Evolutionary conservation across 805 yeast species (phyloP), one percentile per base, ranked within the genome.

Genomic region (Metschnikowia gelsemii): DNA sequence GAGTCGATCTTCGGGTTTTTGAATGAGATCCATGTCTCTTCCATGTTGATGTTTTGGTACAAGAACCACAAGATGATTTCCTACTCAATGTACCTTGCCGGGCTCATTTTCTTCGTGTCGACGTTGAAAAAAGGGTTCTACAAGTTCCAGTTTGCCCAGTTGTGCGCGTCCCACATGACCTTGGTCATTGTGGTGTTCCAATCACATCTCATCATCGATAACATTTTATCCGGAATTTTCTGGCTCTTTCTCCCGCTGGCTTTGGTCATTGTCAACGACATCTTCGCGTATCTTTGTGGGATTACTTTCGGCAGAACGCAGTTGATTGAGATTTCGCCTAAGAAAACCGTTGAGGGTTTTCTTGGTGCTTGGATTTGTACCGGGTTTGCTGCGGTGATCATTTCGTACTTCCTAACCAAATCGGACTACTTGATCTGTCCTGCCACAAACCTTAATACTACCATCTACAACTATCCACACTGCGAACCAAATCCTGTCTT

Each of bases 331-430:
- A 88, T 93, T 49, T 87, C 96, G 9, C 99, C 99, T 43, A 93
- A 93, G 66, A 93, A 93, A 68, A 93, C 99, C 3, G 89, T 91
- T 26, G 99, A 93, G 68, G 99, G 99, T 2, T 93, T 93, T 57
- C 68, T 91, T 36, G 99, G 99, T 38, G 99, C 98, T 13, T 93
- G 99, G 99, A 64, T 88, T 35, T 91, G 93, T 59, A 93, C 99
- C 8, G 82, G 87, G 5, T 47, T 85, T 25, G 80, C 86, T 48
- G 87, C 91, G 1, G 64, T 87, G 20, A 39, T 81, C 5, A 72
- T 89, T 39, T 76, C 95, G 2, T 76, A 77, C 52, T 58, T 83
- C 38, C 70, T 89, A 49, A 70, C 84, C 27, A 75, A 78, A 38
- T 81, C 79, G 51, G 76, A 76, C 56, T 93, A 84, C 63, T 68